A percentile compares a stretch with the other conserved stretches of the same genome.
These are phyloP conservation scores for Wallacemonas sp. DNA, from an alignment of 208 protist genomes.

Conservation along the genomic window DNA sequence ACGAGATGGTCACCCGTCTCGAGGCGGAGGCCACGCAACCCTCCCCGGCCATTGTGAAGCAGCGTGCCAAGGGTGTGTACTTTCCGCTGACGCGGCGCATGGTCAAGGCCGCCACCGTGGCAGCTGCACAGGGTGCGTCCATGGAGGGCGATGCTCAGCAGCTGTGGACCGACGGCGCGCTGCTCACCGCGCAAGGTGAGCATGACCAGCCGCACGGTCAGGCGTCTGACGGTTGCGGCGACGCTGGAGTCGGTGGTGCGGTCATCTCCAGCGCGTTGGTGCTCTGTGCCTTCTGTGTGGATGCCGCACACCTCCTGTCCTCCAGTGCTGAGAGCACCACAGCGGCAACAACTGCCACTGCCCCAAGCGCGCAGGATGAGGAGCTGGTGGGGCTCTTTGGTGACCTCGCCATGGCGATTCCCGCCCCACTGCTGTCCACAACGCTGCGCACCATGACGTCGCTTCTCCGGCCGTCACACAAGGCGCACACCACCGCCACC, in stretches of 20 bases:
- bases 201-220: no score
- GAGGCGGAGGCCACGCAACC: conserved; percentile 25
- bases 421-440: neutral
- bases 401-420: neutral
- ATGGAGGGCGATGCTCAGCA: conserved; percentile 12
- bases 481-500: neutral
- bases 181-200: neutral
- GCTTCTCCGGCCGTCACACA: neutral
- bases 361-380: neutral
- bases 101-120: conserved; percentile 21
- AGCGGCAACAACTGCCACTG: no score
- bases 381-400: neutral
- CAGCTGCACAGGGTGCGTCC: neutral
- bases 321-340: no score
- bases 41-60: conserved; percentile 38
- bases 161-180: conserved; percentile 24
- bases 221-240: no score
- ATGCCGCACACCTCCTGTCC: conserved; percentile 11
- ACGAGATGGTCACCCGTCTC: conserved; percentile 35
- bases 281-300: conserved; percentile 34
- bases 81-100: conserved; percentile 57
- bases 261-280: conserved; percentile 23
- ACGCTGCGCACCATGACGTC: neutral
- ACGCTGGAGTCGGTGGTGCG: conserved; percentile 11
- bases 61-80: conserved; percentile 29